These are phyloP conservation scores for Hanseniaspora lindneri DNA, from an alignment of 805 yeast genomes.

Conservation along the genomic window DNA sequence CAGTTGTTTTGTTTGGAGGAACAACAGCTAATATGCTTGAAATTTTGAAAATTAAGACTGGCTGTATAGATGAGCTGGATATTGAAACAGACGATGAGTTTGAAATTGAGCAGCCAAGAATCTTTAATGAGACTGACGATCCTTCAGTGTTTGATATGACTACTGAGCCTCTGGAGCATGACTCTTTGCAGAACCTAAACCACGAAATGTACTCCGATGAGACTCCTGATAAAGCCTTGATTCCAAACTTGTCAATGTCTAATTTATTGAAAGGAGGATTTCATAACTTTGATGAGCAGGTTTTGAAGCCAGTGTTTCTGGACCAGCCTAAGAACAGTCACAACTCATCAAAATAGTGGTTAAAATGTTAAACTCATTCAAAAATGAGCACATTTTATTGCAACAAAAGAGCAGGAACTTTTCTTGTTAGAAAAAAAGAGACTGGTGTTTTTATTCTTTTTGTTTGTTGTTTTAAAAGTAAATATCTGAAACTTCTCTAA, in stretches of 20 bases:
- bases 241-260: constrained; percentile 6
- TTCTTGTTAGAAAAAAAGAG: no score
- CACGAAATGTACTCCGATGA: constrained; percentile 20
- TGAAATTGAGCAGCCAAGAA: constrained; percentile 65
- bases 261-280: constrained; percentile 31
- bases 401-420: no score
- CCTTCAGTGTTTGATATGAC: constrained; percentile 8
- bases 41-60: constrained; percentile 81
- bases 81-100: constrained; percentile 86
- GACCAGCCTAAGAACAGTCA: constrained; percentile 35
- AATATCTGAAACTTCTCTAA: no score
- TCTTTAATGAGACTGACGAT: constrained; percentile 10
- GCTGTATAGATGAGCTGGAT: constrained; percentile 63
- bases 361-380: no score
- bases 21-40: constrained; percentile 98
- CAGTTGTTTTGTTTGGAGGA: constrained; percentile 94
- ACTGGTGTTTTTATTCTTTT: no score
- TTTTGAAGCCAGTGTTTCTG: constrained; percentile 78
- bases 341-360: no score
- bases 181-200: constrained; percentile 19
- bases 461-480: no score
- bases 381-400: no score
- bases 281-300: constrained; percentile 83
- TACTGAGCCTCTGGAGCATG: neutral
- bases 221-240: neutral